These are phyloP conservation scores for Pinus tabuliformis DNA, from an alignment of 75 land plant genomes.

Conservation along the genomic window DNA sequence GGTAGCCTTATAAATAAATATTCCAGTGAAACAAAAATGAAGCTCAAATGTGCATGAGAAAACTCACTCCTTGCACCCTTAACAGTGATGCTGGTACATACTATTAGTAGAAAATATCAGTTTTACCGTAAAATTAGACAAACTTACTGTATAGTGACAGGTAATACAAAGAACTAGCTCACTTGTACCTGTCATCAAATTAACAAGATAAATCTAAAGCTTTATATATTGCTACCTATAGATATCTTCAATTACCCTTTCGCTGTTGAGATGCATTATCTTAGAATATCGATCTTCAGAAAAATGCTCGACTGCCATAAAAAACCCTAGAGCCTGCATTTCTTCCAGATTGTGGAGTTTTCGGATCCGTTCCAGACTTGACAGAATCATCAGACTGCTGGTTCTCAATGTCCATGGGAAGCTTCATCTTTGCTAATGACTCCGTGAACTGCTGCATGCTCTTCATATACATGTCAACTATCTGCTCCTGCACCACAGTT, in stretches of 20 bases:
- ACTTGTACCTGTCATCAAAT: neutral
- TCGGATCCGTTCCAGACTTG: constrained; percentile 24
- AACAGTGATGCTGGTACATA: neutral
- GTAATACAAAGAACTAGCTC: neutral
- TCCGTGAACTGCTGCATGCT: constrained; percentile 91
- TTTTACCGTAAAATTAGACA: neutral
- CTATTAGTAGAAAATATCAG: neutral
- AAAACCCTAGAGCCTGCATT: constrained; percentile 39
- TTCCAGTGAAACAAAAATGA: neutral
- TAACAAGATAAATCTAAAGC: no score
- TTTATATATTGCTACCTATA: neutral
- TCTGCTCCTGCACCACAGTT: constrained; percentile 61
- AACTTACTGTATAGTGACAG: neutral
- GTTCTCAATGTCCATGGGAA: constrained; percentile 67
- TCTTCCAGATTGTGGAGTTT: constrained; percentile 32
- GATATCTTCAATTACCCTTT: neutral
- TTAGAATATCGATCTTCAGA: constrained; percentile 23
- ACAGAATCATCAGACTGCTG: constrained; percentile 12
- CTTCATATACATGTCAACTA: constrained; percentile 82
- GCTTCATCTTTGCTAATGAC: constrained; percentile 78
- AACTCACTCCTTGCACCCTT: neutral
- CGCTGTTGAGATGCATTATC: constrained; percentile 3
- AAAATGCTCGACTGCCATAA: constrained; percentile 86
- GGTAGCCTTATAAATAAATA: neutral
- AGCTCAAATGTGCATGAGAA: neutral